Evolutionary conservation across 2,329 filamentous ascomycete species (phyloP).

Genomic region (Aspergillus aculeatus): DNA sequence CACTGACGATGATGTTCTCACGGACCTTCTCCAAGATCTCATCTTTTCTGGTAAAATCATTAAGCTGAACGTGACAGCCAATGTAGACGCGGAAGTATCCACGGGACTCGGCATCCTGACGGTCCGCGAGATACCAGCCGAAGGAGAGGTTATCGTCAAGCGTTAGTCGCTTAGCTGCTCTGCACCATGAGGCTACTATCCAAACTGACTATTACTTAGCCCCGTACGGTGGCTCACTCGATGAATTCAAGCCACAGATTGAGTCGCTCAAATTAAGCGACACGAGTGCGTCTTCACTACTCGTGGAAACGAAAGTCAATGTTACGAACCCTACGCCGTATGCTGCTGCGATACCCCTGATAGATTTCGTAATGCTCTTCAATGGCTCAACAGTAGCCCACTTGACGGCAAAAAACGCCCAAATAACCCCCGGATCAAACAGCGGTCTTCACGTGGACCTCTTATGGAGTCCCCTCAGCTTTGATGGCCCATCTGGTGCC

Average conservation of each 20-base stretch:
- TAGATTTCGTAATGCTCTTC: constrained; percentile 72
- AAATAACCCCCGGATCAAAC: constrained; percentile 69
- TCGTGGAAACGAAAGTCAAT: constrained; percentile 70
- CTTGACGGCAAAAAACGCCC: constrained; percentile 64
- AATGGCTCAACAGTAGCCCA: constrained; percentile 75
- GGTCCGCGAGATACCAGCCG: constrained; percentile 76
- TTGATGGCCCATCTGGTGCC: constrained; percentile 62
- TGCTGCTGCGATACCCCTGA: constrained; percentile 74
- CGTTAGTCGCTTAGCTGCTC: constrained; percentile 64
- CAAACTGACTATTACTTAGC: constrained; percentile 47
- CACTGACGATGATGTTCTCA: constrained; percentile 75
- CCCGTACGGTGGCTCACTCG: constrained; percentile 54
- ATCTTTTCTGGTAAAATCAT: constrained; percentile 71
- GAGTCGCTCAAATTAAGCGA: constrained; percentile 69
- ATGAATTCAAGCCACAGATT: constrained; percentile 62
- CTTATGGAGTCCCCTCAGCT: constrained; percentile 68
- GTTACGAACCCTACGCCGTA: constrained; percentile 90
- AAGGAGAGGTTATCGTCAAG: constrained; percentile 87
- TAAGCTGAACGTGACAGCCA: constrained; percentile 71
- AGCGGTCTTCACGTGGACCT: constrained; percentile 65
- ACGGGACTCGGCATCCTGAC: constrained; percentile 79
- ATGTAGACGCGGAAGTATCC: constrained; percentile 77
- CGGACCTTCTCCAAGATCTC: constrained; percentile 75
- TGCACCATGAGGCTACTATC: constrained; percentile 23
- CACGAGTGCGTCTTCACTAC: constrained; percentile 69